Percentiles rank a stretch among this genome's conserved stretches.
Conservation (phyloP, 139 green algal genomes). For the Desmodesmus armatus region DNA sequence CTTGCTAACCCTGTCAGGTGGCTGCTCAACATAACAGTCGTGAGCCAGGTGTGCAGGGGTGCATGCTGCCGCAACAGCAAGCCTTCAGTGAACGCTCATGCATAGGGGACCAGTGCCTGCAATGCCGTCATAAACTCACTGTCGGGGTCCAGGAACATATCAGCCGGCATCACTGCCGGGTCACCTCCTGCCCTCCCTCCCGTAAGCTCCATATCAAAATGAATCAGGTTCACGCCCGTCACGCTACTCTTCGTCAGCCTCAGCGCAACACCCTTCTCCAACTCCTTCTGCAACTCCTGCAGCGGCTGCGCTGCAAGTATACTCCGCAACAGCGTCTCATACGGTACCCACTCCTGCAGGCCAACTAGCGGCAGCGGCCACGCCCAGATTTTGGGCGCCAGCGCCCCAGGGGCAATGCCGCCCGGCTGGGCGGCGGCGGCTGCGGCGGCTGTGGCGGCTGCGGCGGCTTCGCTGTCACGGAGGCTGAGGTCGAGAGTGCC, state of each 20-base stretch:
- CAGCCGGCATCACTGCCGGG: neutral
- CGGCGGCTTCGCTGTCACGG: conserved; percentile 4
- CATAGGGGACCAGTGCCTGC: too few relatives aligned
- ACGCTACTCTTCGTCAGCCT: conserved; percentile 38
- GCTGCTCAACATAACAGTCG: too few relatives aligned
- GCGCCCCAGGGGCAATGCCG: neutral
- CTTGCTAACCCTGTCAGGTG: too few relatives aligned
- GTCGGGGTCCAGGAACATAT: neutral
- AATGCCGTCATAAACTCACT: too few relatives aligned
- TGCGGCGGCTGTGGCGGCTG: conserved; percentile 31
- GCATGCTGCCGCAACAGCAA: too few relatives aligned
- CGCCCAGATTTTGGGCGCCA: neutral
- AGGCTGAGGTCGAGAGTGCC: conserved; percentile 23
- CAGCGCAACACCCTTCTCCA: conserved; percentile 34
- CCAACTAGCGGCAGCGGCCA: conserved; percentile 37
- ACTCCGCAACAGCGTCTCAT: conserved; percentile 31
- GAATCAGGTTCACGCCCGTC: conserved; percentile 32
- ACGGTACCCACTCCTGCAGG: conserved; percentile 19
- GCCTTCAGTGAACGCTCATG: too few relatives aligned
- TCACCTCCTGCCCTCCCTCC: conserved; percentile 4
- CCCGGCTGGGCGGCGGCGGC: conserved; percentile 12
- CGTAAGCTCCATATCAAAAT: conserved; percentile 43
- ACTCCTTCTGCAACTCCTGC: conserved; percentile 17
- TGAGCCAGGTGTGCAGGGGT: too few relatives aligned
- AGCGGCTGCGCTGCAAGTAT: conserved; percentile 17